Base-by-base conservation (phyloP, 1,284 basidiomycete genomes). In the Pterulicium gracile region DNA sequence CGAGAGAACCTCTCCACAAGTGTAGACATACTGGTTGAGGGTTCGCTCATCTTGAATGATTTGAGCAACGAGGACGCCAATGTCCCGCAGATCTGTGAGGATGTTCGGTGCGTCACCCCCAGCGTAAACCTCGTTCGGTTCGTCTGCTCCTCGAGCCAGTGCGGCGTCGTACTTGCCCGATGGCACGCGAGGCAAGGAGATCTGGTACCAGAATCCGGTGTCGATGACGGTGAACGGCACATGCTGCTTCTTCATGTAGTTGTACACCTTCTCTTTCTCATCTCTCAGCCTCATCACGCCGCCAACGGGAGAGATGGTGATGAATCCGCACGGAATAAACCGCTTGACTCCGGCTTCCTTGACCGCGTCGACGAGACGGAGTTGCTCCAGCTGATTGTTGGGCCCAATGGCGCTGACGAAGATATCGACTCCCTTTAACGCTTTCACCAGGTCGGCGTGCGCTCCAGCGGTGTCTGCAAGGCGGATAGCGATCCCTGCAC, bases 21-120 rank as follows among this genome's bases (percentile, higher is more conserved):
- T n/a, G n/a, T n/a, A n/a, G n/a, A 54, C 51, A 23, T 40, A 48
- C 23, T 48, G 27, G 50, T 54, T 54, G 32, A 53, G 24, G 14
- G 53, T 54, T 15, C 53, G 50, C 15, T n/a, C 20, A 36, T 54
- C 53, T 12, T 24, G n/a, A 17, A 53, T 45, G 45, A 53, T 50
- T n/a, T 20, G 34, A 7, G 51, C 48, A 3, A 50, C 46, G 40
- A 42, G 50, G 13, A 35, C 34, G 4, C 52, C 52, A 24, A 52
- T 44, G 35, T 53, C 51, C 10, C 17, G 36, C 22, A 36, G n/a
- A 23, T 50, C 44, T 3, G 48, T 54, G 23, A 49, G 22, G 12
- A 50, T 41, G 12, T 7, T 24, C 3, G 44, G 45, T 24, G 44
- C 39, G 12, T 27, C 42, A 22, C 50, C 53, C 18, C 13, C 24